Base-by-base conservation (phyloP, 1,284 basidiomycete species). In the Leucoagaricus sp. region DNA sequence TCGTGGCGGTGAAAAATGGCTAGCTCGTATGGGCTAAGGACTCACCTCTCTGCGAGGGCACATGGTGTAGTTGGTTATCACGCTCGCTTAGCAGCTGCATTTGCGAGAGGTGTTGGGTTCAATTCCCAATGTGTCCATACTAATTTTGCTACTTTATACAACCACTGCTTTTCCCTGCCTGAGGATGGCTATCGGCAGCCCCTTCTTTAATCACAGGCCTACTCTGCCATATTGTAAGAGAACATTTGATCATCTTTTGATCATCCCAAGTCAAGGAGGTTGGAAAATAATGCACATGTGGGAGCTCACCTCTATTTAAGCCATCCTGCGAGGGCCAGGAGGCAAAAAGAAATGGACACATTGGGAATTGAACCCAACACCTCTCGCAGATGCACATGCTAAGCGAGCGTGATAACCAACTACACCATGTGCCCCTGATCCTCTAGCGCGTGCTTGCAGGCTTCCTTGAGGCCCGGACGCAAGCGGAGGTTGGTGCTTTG, bases 361-460 rank as follows among this genome's bases (percentile, higher is more conserved):
- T 66, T 67, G 66, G 67, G 67, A 69, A 69, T 69, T 69, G 67
- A 69, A 69, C 67, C 67, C 66, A 67, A 66, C 67, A 69, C 67
- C 67, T 65, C 67, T 65, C 65, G 67, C 66, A 67, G 53, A 48
- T n/a, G 7, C 25, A 31, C 8, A 52, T 66, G 66, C 66, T 67
- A 68, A 68, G 65, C 66, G 65, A 65, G 64, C 63, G 67, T 69
- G 66, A 69, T 69, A 69, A 66, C 66, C 66, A 67, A 67, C 66
- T 67, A 69, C 66, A 67, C 66, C 67, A 67, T 69, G 66, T 66
- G 67, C 65, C 67, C 67, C 36, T 29, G 47, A 55, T 26, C 21
- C 6, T 9, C 13, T 38, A 5, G 13, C 4, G 4, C 6, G 15
- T 38, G 17, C 36, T n/a, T n/a, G 8, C 12, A 38, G 4, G 6